phyloP scores from a whole-genome alignment of 1,284 basidiomycete species.

The Hymenochaete sp. region DNA sequence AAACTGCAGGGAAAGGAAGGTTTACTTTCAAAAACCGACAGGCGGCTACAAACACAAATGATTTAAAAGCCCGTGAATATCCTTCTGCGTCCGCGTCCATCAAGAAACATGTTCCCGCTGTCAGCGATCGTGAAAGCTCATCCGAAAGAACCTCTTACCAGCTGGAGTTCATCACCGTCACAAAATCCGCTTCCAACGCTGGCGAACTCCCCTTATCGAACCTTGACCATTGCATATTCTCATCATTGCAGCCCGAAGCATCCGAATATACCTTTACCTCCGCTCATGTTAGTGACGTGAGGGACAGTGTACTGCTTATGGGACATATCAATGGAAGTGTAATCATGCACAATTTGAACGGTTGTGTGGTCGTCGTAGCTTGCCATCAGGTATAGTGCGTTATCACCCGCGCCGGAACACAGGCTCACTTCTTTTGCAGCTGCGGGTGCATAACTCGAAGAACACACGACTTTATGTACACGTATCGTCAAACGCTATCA shows the following conservation, averaged over 20 bases:
- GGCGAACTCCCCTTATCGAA: not conserved
- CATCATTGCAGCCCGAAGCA: not conserved
- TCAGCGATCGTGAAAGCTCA: not conserved
- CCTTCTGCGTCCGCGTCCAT: not conserved
- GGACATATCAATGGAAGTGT: constrained; percentile 60
- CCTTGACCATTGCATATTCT: not conserved
- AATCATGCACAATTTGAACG: constrained; percentile 51
- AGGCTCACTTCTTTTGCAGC: constrained; percentile 34
- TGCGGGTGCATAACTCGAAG: constrained; percentile 69
- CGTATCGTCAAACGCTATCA: constrained; percentile 61
- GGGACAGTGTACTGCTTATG: constrained; percentile 51
- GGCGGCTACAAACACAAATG: constrained; percentile 20
- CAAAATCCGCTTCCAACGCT: not conserved
- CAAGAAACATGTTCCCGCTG: not conserved
- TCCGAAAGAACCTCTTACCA: not conserved
- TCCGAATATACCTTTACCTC: constrained; percentile 27
- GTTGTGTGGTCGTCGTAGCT: constrained; percentile 55
- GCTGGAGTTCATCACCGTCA: not conserved
- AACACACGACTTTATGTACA: constrained; percentile 53
- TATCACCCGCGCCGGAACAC: constrained; percentile 4
- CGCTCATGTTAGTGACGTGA: constrained; percentile 52
- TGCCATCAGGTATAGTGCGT: constrained; percentile 76
- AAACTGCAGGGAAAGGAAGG: too few species aligned
- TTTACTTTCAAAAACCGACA: constrained; percentile 66
- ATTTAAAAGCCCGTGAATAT: constrained; percentile 5